Evolutionary conservation across 2,329 filamentous ascomycete genomes (phyloP), one percentile per base, ranked within the genome.

Genomic region (Aspergillus ochraceus): DNA sequence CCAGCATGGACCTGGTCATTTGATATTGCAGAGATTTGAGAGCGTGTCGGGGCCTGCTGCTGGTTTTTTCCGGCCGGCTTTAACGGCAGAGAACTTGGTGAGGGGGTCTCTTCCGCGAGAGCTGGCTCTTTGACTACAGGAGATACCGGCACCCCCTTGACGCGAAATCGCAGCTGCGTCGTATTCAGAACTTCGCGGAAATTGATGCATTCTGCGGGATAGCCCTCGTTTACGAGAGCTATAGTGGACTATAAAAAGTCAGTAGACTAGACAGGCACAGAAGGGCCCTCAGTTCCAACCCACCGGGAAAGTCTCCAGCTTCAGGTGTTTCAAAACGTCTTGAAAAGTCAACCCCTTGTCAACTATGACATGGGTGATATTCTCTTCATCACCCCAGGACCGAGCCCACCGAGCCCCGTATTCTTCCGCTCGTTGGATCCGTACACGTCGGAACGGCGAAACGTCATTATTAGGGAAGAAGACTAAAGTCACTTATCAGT

Each of bases 391-490:
- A 30, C 74, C 74, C 70, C 88, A 85, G 0, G 81, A 76, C 54
- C 82, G 83, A 29, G 86, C 84, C 88, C 92, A 95, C 1, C 73
- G 77, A 1, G 89, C 94, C 49, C 94, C 94, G 71, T 88, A 88
- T 68, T 92, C 87, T 54, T 86, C 83, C 0, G 90, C 88, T 72
- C 89, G 92, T 30, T 83, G 83, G 55, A 97, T 96, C 4, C 90
- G 87, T 59, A 88, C 75, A 57, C 85, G 85, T 45, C 93, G 85
- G 8, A 84, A 80, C 11, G 84, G 83, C 32, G 88, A 85, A 51
- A 90, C 83, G 63, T 94, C 89, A 64, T 92, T 86, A 65, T 95
- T 90, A 0, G 92, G 94, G 6, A 96, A 86, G 72, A 95, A 97
- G 76, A 86, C 80, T 83, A 29, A 57, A 29, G 19, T 42, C 20